Evolutionary conservation across 805 yeast genomes (phyloP), one percentile per base, ranked within the genome.

Genomic region (Myxozyma sirexii): DNA sequence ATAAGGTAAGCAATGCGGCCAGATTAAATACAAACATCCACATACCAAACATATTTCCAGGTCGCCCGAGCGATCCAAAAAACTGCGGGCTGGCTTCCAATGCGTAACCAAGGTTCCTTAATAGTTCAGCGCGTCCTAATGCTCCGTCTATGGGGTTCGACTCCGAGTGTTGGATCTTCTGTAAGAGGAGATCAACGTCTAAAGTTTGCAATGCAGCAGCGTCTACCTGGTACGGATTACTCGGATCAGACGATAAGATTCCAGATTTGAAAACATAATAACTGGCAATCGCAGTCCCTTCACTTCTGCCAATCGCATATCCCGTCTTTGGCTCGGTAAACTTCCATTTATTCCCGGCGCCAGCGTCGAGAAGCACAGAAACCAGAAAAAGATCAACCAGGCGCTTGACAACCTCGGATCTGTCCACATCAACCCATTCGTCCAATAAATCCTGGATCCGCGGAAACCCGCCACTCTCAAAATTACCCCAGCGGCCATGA

Each of bases 401-500:
- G 45, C 82, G 79, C 65, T 77, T 79, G 37, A 85, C 81, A 27
- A 80, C 77, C 57, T 83, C 87, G 13, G 74, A 62, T 33, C 72
- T 71, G 61, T 73, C 75, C 24, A 71, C 60, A 2, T 60, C 57
- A 35, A n/a, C 59, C 68, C 79, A 84, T 29, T 68, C 58, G 1
- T 61, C 67, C 27, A 84, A 76, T 57, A 84, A 68, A 1, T 64
- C 57, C 19, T 77, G 79, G 43, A 84, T 74, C 42, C 88, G 77
- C 35, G 69, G 67, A 31, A 66, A 68, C n/a, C 75, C 78, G 39
- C 82, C 81, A 35, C 79, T 82, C 66, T 84, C 82, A 67, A 84
- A 77, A 69, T 84, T 88, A 66, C 83, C 87, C 82, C 84, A 84
- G 57, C 89, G 76, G 1, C 88, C 88, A 70, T 84, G 88, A 7